Evolutionary conservation across 2,329 filamentous ascomycete species (phyloP).

Genomic region (Fusarium sp.): DNA sequence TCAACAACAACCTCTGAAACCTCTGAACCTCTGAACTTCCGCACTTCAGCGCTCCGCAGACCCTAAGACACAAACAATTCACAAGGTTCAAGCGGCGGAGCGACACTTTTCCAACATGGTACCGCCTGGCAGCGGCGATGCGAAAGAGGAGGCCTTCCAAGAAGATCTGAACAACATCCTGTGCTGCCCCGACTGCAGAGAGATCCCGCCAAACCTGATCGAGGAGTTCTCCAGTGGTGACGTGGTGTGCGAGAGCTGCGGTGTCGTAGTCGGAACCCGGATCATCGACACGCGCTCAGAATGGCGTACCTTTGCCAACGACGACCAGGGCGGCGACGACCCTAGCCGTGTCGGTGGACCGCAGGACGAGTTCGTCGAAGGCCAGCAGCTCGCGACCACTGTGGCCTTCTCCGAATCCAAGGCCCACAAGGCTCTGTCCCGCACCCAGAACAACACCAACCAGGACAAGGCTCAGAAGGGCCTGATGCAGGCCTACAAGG

Average conservation of each 20-base stretch:
- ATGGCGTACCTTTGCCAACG: constrained; percentile 98
- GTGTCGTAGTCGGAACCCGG: constrained; percentile 86
- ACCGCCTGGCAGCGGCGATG: constrained; percentile 48
- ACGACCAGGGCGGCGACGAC: constrained; percentile 95
- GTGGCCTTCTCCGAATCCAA: constrained; percentile 84
- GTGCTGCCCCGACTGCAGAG: constrained; percentile 89
- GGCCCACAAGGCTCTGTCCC: constrained; percentile 75
- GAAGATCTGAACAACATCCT: constrained; percentile 88
- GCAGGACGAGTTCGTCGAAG: constrained; percentile 87
- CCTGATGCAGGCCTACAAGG: constrained; percentile 83
- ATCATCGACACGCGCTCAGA: constrained; percentile 96
- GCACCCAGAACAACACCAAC: constrained; percentile 84
- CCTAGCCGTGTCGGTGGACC: constrained; percentile 97
- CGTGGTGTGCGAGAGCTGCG: constrained; percentile 90
- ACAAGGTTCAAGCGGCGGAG: neutral
- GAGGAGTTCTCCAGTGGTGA: constrained; percentile 94
- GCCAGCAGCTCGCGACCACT: constrained; percentile 84
- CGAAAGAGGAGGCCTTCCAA: constrained; percentile 60
- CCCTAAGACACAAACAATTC: neutral
- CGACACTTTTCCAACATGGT: constrained; percentile 56
- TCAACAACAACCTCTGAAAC: neutral
- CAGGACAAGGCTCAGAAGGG: constrained; percentile 84
- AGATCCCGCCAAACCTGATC: constrained; percentile 87
- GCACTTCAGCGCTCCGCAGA: neutral
- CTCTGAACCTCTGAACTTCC: neutral